A percentile compares a stretch with the other conserved stretches of the same genome.
Conservation (phyloP, 2,329 filamentous ascomycete species). For the Botrytis byssoidea region DNA sequence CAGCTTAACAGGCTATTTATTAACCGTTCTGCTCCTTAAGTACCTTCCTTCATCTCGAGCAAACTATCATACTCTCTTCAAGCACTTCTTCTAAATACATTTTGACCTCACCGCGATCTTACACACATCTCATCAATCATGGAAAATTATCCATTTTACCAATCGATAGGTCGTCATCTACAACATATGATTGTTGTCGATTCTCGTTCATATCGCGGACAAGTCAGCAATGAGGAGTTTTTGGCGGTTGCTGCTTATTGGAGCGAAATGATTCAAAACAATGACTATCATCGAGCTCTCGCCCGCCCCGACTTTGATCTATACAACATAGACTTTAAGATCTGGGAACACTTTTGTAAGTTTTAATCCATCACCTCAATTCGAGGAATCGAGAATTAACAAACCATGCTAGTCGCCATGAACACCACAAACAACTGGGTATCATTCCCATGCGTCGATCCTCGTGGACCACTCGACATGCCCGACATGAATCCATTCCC, state of each 20-base stretch:
- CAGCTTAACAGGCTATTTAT: not conserved
- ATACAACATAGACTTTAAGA: not conserved
- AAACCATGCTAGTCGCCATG: not conserved
- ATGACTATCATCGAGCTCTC: not conserved
- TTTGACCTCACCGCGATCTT: not conserved
- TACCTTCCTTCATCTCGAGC: accelerated
- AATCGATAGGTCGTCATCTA: not conserved
- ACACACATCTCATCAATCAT: not conserved
- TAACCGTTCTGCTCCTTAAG: not conserved
- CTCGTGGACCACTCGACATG: not conserved
- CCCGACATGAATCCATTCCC: not conserved
- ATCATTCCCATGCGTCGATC: not conserved
- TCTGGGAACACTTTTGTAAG: not conserved
- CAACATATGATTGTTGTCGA: not conserved
- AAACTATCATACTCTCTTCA: not conserved
- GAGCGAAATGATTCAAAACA: not conserved
- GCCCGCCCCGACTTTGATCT: not conserved
- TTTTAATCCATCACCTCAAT: too few relatives aligned
- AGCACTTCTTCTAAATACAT: not conserved
- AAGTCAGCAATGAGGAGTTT: not conserved
- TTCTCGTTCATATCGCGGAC: not conserved
- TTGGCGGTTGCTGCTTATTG: not conserved
- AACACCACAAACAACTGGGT: not conserved
- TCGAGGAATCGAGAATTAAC: not conserved
- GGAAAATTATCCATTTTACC: not conserved